phyloP scores from a whole-genome alignment of 768 basidiomycete genomes.

The Suillus brevipes region DNA sequence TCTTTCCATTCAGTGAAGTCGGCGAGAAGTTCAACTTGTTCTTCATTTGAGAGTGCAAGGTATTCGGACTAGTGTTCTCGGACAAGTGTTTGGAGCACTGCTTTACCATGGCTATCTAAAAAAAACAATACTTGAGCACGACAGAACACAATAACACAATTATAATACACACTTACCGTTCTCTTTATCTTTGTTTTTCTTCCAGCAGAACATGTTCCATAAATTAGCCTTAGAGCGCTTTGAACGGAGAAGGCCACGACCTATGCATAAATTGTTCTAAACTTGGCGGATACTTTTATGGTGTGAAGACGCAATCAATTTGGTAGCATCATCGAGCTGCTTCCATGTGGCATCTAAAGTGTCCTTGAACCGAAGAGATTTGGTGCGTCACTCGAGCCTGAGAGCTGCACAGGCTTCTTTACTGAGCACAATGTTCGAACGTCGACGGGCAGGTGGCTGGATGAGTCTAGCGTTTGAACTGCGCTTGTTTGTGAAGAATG shows the following conservation, averaged over 20 bases:
- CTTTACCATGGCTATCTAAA: conserved; percentile 1
- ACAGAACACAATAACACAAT: background rate
- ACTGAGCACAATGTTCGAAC: conserved; percentile 2
- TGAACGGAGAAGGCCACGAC: background rate
- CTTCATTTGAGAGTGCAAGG: background rate
- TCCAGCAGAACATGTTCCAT: conserved; percentile 16
- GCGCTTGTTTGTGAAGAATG: background rate
- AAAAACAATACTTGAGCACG: background rate
- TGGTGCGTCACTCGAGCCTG: background rate
- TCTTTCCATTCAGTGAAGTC: conserved; percentile 1
- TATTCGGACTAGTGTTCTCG: background rate
- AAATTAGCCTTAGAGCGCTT: conserved; percentile 3
- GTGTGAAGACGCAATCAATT: background rate
- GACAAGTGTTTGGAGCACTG: background rate
- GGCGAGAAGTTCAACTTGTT: background rate
- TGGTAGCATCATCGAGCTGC: conserved; percentile 7
- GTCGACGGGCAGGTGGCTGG: background rate
- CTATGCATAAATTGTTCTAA: conserved; percentile 8
- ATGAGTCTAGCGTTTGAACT: background rate
- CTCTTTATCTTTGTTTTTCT: conserved; percentile 4
- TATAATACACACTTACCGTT: conserved; percentile 5
- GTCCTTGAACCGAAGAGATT: background rate
- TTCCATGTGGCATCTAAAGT: conserved; percentile 8
- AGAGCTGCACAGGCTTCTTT: conserved; percentile 7
- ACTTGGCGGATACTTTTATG: conserved; percentile 12